These are phyloP conservation scores for Persicaria tinctoria DNA, from an alignment of 148 eudicot genomes.

Conservation along the genomic window DNA sequence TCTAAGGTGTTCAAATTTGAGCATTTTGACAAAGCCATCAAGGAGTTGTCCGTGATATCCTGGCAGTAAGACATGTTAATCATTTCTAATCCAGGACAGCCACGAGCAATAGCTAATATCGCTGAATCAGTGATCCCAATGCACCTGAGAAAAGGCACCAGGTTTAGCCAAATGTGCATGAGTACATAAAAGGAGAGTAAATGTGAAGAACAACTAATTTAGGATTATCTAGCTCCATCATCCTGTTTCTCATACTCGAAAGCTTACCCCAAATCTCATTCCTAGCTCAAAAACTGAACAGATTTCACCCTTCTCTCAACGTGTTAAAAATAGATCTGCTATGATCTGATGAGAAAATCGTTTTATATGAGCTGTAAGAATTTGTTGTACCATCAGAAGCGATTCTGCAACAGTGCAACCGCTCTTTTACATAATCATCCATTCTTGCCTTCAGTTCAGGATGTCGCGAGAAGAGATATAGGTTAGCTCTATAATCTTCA, in stretches of 20 bases:
- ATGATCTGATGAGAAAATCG: background rate
- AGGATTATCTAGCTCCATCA: conserved; percentile 1
- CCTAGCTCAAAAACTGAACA: background rate
- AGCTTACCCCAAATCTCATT: background rate
- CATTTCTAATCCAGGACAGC: conserved; percentile 68
- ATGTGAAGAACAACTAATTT: background rate
- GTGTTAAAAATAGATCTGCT: background rate
- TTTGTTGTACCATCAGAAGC: background rate
- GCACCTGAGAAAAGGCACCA: conserved; percentile 37
- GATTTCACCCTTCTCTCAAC: background rate
- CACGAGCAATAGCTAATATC: conserved; percentile 57
- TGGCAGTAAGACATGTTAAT: conserved; percentile 68
- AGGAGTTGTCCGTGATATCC: conserved; percentile 54
- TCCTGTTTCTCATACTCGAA: background rate
- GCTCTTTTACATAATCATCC: background rate
- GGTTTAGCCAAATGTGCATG: conserved; percentile 5
- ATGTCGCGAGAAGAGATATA: background rate
- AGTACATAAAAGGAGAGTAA: background rate
- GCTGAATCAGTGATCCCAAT: conserved; percentile 70
- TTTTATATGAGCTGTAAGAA: background rate
- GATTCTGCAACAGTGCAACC: background rate
- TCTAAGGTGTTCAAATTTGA: conserved; percentile 64
- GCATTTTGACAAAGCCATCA: conserved; percentile 69
- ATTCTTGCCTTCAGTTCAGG: background rate
- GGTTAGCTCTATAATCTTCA: too few species aligned